Base-by-base conservation (phyloP, 2,329 filamentous ascomycete genomes). In the Nannizziopsis barbatae region DNA sequence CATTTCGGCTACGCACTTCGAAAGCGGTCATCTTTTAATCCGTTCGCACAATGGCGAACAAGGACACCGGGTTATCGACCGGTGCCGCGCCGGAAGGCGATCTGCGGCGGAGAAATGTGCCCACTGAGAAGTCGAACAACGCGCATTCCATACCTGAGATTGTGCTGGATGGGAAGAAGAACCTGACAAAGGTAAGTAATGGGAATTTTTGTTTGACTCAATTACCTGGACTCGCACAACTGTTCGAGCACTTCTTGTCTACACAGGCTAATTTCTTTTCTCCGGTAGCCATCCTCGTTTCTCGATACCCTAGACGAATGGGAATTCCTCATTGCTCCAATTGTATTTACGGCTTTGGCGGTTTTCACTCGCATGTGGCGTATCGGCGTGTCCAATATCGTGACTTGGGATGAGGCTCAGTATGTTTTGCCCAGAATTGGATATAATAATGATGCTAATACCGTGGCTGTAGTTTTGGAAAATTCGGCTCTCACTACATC, bases 401-500 rank as follows among this genome's bases (percentile, higher is more conserved):
- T 85, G 51, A 85, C 81, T 42, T 85, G 81, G 81, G 81, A 85
- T 64, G 81, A 85, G 71, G 81, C 81, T 57, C 81, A 85, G 79
- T 83, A 79, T 65, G 77, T 42, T 36, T 33, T 42, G 7, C 7
- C 17, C 15, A 35, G 27, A 11, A 7, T 47, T 22, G 8, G 22
- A 9, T 48, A 37, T 36, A 47, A 40, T 37, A 44, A 40, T 44
- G 30, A 17, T 37, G 37, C 49, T 50, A 45, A 50, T 44, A 41
- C 36, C n/a, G 17, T 20, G 7, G 48, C 33, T 53, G 32, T 55
- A 70, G 68, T 56, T 72, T 71, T 56, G 69, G 69, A 46, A 98
- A 98, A 73, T 98, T 98, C 68, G 92, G 92, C 55, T 96, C 90
- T 60, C 90, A 98, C 71, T 98, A 98, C 69, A 82, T 98, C 64